A percentile compares a stretch with the other conserved stretches of the same genome.
phyloP scores from a whole-genome alignment of 306 rosid genomes.

The Arachis stenosperma region DNA sequence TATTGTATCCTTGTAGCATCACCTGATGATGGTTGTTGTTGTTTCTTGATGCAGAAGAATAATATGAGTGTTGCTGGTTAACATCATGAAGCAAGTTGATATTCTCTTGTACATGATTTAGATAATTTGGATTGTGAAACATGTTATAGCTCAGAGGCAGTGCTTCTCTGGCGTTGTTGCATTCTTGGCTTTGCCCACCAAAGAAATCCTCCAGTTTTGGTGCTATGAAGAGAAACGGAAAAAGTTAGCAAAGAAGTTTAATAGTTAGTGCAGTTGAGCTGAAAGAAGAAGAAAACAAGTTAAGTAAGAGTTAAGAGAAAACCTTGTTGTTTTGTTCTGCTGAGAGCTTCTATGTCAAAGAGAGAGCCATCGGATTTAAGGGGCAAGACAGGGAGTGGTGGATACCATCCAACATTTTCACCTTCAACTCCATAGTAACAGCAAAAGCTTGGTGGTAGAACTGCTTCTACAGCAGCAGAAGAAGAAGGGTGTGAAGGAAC shows the following conservation, averaged over 20 bases:
- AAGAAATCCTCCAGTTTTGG: conserved; percentile 77
- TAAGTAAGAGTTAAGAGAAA: conserved; percentile 9
- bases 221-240: background rate
- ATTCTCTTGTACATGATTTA: conserved; percentile 36
- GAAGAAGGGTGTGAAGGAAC: conserved; percentile 48
- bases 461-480: conserved; percentile 42
- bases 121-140: conserved; percentile 33
- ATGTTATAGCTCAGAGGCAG: conserved; percentile 46
- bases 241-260: too few relatives aligned
- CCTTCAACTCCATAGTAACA: conserved; percentile 55
- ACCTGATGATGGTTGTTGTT: conserved; percentile 22
- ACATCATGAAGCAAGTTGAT: conserved; percentile 21
- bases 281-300: background rate
- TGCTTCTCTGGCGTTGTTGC: conserved; percentile 53
- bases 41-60: conserved; percentile 42
- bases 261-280: background rate
- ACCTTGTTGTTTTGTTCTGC: conserved; percentile 66
- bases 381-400: conserved; percentile 62
- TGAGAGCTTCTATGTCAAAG: conserved; percentile 60
- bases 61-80: conserved; percentile 41
- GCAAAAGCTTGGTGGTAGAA: conserved; percentile 45
- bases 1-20: conserved; percentile 46
- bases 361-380: conserved; percentile 73
- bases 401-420: conserved; percentile 48
- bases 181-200: conserved; percentile 56